Conservation (phyloP, 164 flowering plant species). For the Sedum album region DNA sequence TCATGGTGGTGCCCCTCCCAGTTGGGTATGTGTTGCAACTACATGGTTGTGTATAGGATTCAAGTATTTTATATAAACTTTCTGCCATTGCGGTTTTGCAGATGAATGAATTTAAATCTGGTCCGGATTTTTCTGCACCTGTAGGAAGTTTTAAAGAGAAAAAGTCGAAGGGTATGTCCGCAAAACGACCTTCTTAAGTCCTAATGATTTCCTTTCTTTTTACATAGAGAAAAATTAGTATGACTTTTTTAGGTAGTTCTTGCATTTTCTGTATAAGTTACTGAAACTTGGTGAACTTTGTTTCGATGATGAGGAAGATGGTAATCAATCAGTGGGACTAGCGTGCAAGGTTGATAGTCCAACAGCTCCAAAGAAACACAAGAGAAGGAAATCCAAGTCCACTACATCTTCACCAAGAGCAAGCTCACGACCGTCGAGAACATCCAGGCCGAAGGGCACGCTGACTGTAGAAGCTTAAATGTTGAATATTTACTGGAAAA, state of each 20-base stretch:
- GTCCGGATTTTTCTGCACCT: background rate
- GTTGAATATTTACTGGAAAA: background rate
- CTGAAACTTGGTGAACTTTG: no score
- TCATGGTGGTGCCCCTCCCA: constrained; percentile 44
- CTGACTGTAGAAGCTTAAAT: background rate
- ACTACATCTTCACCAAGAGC: background rate
- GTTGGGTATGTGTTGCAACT: constrained; percentile 33
- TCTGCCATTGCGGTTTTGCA: no score
- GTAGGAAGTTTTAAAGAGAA: background rate
- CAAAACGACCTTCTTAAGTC: background rate
- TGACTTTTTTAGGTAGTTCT: background rate
- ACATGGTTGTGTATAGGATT: background rate
- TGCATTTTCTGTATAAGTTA: background rate
- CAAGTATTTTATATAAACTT: no score
- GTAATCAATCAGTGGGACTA: background rate
- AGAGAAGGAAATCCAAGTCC: background rate
- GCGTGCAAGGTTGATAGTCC: background rate
- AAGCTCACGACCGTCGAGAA: background rate
- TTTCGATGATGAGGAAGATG: no score
- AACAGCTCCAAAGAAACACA: background rate
- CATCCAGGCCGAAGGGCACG: background rate
- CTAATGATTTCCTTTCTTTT: background rate
- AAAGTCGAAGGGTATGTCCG: background rate
- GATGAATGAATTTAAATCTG: no score
- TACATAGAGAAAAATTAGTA: background rate